Evolutionary conservation across 495 filamentous ascomycete genomes (phyloP).

Genomic region (Penicillium samsonianum): DNA sequence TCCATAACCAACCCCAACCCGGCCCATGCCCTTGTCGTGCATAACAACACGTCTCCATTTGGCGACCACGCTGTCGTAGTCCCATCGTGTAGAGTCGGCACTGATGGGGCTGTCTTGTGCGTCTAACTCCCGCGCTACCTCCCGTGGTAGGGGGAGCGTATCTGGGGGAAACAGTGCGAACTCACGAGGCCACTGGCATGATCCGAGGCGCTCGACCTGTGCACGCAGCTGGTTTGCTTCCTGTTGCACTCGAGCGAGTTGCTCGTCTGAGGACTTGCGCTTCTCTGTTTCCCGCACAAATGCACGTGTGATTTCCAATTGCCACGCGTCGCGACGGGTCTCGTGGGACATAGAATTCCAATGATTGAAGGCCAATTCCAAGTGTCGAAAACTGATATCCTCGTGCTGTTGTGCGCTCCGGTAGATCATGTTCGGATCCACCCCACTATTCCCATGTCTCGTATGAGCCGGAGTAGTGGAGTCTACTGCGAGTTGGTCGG

Average conservation of each 20-base stretch:
- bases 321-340: slow-evolving; percentile 67
- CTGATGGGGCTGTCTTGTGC: slow-evolving; percentile 38
- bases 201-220: slow-evolving; percentile 67
- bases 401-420: slow-evolving; percentile 57
- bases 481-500: slow-evolving; percentile 39
- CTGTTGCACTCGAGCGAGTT: slow-evolving; percentile 63
- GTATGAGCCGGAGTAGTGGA: slow-evolving; percentile 20
- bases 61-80: slow-evolving; percentile 56
- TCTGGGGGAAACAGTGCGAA: slow-evolving; percentile 66
- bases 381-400: slow-evolving; percentile 62
- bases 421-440: slow-evolving; percentile 45
- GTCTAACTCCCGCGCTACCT: slow-evolving; percentile 46
- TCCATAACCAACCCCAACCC: slow-evolving; percentile 36
- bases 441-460: slow-evolving; percentile 26
- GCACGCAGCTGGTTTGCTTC: slow-evolving; percentile 71
- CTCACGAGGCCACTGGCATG: slow-evolving; percentile 69
- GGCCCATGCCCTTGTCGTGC: slow-evolving; percentile 51
- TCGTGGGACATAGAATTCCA: slow-evolving; percentile 63
- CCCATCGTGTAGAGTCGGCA: slow-evolving; percentile 48
- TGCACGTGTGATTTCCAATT: slow-evolving; percentile 72
- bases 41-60: slow-evolving; percentile 60
- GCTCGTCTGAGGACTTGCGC: slow-evolving; percentile 59
- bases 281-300: slow-evolving; percentile 68
- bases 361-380: slow-evolving; percentile 67
- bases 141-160: slow-evolving; percentile 58